These are phyloP conservation scores for Botryotinia calthae DNA, from an alignment of 2,329 filamentous ascomycete genomes.

Conservation along the genomic window DNA sequence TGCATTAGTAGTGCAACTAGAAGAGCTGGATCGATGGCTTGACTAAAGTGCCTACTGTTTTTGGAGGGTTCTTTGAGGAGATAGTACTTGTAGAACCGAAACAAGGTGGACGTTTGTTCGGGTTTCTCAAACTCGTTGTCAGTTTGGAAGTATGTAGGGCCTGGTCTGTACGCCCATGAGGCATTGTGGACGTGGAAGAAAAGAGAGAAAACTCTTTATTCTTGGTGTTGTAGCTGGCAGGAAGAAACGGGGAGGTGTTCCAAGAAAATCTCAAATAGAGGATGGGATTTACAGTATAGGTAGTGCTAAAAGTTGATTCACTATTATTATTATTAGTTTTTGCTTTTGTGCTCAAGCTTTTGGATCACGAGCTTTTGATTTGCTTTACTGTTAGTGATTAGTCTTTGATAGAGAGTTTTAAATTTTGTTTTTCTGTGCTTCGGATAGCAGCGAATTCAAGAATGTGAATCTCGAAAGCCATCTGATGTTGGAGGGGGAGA, in stretches of 20 bases:
- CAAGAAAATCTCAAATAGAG: not conserved
- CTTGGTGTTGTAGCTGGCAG: not conserved
- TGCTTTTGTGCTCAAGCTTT: not conserved
- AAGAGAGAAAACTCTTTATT: not conserved
- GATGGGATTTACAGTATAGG: not conserved
- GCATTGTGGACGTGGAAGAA: rapidly evolving
- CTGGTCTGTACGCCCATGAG: not conserved
- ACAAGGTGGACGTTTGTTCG: not conserved
- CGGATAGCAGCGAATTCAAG: not conserved
- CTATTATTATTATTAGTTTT: too few relatives aligned
- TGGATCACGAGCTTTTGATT: not conserved
- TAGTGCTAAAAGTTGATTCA: not conserved
- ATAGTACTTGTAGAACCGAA: not conserved
- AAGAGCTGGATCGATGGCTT: too few relatives aligned
- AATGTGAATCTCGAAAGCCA: not conserved
- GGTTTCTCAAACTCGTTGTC: not conserved
- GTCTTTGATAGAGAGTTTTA: not conserved
- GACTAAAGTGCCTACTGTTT: not conserved
- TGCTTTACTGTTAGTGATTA: not conserved
- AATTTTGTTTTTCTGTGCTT: not conserved
- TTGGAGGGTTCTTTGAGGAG: not conserved
- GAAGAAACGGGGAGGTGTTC: not conserved
- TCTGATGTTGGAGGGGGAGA: not conserved
- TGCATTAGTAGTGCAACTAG: not conserved
- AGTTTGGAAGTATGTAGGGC: not conserved